A percentile compares a stretch with the other conserved stretches of the same genome.
phyloP scores from a whole-genome alignment of 768 basidiomycete species.

The Mycena alexandri region DNA sequence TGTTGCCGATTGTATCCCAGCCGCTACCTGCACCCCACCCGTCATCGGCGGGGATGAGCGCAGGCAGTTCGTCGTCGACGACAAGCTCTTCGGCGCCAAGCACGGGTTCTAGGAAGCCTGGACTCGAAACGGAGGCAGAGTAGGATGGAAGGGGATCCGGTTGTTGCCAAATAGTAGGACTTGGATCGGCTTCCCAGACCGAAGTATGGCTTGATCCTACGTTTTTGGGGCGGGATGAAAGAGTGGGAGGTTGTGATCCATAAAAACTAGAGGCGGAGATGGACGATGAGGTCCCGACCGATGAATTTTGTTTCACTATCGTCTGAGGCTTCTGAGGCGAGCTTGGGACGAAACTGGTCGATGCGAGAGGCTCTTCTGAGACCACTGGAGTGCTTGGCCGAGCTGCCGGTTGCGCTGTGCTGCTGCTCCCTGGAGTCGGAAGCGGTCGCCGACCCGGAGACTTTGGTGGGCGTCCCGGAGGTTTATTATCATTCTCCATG shows the following conservation, averaged over 20 bases:
- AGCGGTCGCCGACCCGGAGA: constrained; percentile 57
- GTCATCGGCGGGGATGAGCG: constrained; percentile 53
- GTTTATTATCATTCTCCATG: constrained; percentile 66
- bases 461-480: constrained; percentile 38
- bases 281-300: constrained; percentile 27
- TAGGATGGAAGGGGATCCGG: constrained; percentile 54
- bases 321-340: constrained; percentile 18
- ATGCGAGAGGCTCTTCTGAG: constrained; percentile 31
- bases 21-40: constrained; percentile 38
- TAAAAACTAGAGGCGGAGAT: constrained; percentile 47
- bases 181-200: constrained; percentile 47
- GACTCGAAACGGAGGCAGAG: constrained; percentile 44
- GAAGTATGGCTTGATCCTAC: constrained; percentile 61
- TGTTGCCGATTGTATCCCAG: constrained; percentile 32
- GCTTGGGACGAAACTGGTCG: constrained; percentile 27
- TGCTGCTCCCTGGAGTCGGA: constrained; percentile 56
- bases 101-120: constrained; percentile 68
- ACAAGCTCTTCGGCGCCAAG: constrained; percentile 66
- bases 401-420: constrained; percentile 44
- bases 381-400: constrained; percentile 58
- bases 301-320: constrained; percentile 6
- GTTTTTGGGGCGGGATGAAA: constrained; percentile 54
- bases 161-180: not conserved
- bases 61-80: constrained; percentile 51
- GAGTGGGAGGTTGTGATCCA: constrained; percentile 50